Base-by-base conservation (phyloP, 2,329 filamentous ascomycete genomes). In the Beauveria pseudobassiana region DNA sequence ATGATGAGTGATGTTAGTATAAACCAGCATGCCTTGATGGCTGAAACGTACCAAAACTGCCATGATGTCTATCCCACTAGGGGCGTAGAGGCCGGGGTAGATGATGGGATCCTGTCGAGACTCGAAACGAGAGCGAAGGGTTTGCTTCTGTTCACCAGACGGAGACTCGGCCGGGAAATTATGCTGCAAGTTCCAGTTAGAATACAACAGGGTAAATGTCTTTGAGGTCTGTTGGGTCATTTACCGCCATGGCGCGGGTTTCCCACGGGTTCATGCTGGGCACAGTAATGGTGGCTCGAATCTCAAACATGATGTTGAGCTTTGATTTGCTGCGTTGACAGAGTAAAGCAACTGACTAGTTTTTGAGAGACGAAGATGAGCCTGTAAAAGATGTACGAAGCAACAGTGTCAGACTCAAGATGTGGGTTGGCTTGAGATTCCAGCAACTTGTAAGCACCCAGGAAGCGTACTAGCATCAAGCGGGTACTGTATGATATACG, bases 51-150 rank as follows among this genome's bases (percentile, higher is more conserved):
- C 82, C 63, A 86, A 71, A 61, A 86, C 80, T 40, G 67, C 73
- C 77, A 86, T 78, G 49, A 86, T 76, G 67, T 86, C 81, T 56
- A 82, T 77, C 2, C 82, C 82, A 51, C 77, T 84, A 4, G 77
- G 75, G 5, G 80, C 76, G 65, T 86, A 86, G 1, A 86, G 70
- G 7, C 81, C 82, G 0, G 81, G 81, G 61, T 80, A 84, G 63
- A 85, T 82, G 63, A 83, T 70, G 45, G 80, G 71, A 66, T 84
- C 79, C 52, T 70, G 67, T 48, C 71, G 64, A 40, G 64, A 65
- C 46, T 68, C 67, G 69, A 72, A 70, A 64, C 46, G 3, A 3
- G 45, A 34, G 16, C 45, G 20, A 9, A 20, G 14, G 20, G 3
- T 22, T 38, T 45, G 50, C 22, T n/a, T 59, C 12, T 63, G 8